phyloP scores from a whole-genome alignment of 805 yeast species.

The Candida oleophila region DNA sequence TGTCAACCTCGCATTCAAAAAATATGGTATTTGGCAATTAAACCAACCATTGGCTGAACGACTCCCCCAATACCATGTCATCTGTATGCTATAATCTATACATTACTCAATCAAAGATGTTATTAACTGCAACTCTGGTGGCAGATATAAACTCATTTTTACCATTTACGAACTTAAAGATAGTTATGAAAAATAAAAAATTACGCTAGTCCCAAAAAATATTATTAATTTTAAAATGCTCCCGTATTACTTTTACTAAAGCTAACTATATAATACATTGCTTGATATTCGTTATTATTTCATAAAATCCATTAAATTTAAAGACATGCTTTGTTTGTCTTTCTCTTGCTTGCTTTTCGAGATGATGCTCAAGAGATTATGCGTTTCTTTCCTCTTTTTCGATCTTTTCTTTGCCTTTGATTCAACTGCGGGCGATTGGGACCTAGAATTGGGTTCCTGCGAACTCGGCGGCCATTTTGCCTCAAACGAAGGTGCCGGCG shows the following conservation, averaged over 20 bases:
- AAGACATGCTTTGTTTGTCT: slow-evolving; percentile 25
- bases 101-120: no score
- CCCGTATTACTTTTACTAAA: slow-evolving; percentile 2
- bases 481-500: slow-evolving; percentile 12
- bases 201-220: no score
- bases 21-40: no score
- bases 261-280: not conserved
- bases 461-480: slow-evolving; percentile 23
- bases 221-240: no score
- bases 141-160: no score
- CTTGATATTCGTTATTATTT: slow-evolving; percentile 11
- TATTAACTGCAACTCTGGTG: no score
- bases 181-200: no score
- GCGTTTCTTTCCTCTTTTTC: slow-evolving; percentile 45
- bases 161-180: no score
- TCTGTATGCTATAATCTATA: no score
- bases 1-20: no score
- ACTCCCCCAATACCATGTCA: no score
- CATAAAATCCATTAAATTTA: slow-evolving; percentile 54
- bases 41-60: no score
- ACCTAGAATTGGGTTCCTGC: not conserved
- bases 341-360: slow-evolving; percentile 36
- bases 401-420: slow-evolving; percentile 35
- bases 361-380: slow-evolving; percentile 41
- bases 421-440: not conserved